These are phyloP conservation scores for Phytophthora lateralis DNA, from an alignment of 352 stramenopile genomes.

Conservation along the genomic window DNA sequence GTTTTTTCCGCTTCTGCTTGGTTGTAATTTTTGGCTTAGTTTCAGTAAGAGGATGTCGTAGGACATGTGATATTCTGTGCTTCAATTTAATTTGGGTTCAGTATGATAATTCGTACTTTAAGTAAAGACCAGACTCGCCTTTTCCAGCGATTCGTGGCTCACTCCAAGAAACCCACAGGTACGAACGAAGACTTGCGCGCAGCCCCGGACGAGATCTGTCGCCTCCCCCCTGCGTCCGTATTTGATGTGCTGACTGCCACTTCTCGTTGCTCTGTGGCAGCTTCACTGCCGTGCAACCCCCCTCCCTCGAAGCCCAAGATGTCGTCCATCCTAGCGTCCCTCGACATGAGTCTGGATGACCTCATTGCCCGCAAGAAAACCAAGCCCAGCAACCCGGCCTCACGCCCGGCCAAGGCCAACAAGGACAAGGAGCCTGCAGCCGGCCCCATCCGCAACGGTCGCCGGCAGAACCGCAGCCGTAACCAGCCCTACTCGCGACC, in stretches of 20 bases:
- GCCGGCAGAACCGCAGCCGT: constrained; percentile 46
- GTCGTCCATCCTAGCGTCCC: constrained; percentile 81
- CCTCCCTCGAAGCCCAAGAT: constrained; percentile 34
- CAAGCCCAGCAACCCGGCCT: constrained; percentile 50
- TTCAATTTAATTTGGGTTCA: not conserved
- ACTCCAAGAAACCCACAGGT: constrained; percentile 35
- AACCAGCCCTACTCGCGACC: constrained; percentile 75
- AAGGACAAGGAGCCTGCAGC: constrained; percentile 35
- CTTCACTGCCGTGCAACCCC: not conserved
- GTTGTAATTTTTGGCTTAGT: not conserved
- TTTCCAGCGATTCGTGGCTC: constrained; percentile 38
- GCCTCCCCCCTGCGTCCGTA: not conserved
- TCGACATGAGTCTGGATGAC: constrained; percentile 88
- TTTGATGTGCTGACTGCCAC: constrained; percentile 5
- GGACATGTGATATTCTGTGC: not conserved
- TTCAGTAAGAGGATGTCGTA: not conserved
- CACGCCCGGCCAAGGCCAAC: constrained; percentile 49
- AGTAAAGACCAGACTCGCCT: not conserved
- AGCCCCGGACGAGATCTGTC: not conserved
- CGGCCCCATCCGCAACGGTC: constrained; percentile 55
- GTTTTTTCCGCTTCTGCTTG: not conserved
- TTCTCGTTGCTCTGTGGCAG: constrained; percentile 3
- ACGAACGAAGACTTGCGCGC: constrained; percentile 11
- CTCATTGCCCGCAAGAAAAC: constrained; percentile 81
- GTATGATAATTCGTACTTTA: not conserved